Base-by-base conservation (phyloP, 2,329 filamentous ascomycete genomes). In the Aspergillus pseudoviridinutans region DNA sequence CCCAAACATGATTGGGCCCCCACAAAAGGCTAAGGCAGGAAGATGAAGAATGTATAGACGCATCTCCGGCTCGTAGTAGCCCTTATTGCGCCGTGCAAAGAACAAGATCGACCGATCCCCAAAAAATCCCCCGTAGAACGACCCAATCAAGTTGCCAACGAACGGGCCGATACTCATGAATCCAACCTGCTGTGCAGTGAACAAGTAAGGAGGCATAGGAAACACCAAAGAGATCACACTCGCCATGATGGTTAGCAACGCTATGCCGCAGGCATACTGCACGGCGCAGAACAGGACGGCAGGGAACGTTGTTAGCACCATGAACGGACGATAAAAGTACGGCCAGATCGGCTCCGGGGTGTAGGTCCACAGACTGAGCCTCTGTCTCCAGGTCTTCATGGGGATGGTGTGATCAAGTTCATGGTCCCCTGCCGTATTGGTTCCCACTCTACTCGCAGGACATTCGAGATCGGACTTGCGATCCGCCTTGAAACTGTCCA, bases 41-140 rank as follows among this genome's bases (percentile, higher is more conserved):
- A 70, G 35, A 46, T 66, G 66, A 29, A 54, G 58, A 24, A 68
- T 71, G 44, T 71, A 77, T 5, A 81, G 68, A 2, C 79, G 72
- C 73, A 80, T 81, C 64, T 81, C 79, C 1, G 79, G 76, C 64
- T 81, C 79, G 52, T 79, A 79, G 58, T 78, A 75, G 42, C 79
- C 79, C 32, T 71, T 70, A 60, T 80, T 80, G 17, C 72, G 68
- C 25, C 73, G 74, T 2, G 79, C 76, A 51, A 80, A 71, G 38
- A 66, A 68, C n/a, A 76, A 57, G 49, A 79, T 74, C 0, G 69
- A 69, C 66, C 69, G 70, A 50, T 80, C 77, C 0, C 71, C 69
- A 1, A 79, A 52, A 0, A 70, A 66, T 0, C 77, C 78, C 1
- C 75, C 76, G 50, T 77, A 77, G 0, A 78, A 27, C 1, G 67